These are phyloP conservation scores for Selenicereus undatus DNA, from an alignment of 148 eudicot genomes.

Conservation along the genomic window DNA sequence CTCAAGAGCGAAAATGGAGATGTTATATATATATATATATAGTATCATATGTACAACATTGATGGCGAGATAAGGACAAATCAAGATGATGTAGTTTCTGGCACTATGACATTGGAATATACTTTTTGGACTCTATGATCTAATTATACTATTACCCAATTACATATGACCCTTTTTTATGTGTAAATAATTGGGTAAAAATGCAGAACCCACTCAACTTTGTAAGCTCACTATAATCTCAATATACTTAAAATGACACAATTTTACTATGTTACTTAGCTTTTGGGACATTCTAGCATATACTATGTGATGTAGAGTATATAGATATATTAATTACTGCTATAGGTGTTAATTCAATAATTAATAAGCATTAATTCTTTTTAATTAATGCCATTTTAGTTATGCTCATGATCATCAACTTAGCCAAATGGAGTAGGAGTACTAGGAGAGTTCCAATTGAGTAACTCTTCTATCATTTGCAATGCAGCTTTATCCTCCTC, in stretches of 20 bases:
- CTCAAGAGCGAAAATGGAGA: not conserved
- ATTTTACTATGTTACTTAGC: not conserved
- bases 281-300: not conserved
- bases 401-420: not conserved
- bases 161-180: not conserved
- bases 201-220: not conserved
- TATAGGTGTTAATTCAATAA: not conserved
- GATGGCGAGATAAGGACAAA: not conserved
- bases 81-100: not conserved
- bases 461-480: conserved; percentile 88
- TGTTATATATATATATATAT: no score
- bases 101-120: not conserved
- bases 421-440: conserved; percentile 11
- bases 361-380: not conserved
- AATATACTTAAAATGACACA: not conserved
- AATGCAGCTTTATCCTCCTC: conserved; percentile 67
- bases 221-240: not conserved
- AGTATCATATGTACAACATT: not conserved
- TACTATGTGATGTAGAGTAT: not conserved
- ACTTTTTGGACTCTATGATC: not conserved
- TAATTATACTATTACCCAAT: not conserved
- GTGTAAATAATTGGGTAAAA: conserved; percentile 1
- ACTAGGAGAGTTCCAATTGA: conserved; percentile 50
- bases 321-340: not conserved
- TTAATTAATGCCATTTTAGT: not conserved